A percentile compares a stretch with the other conserved stretches of the same genome.
phyloP scores from a whole-genome alignment of 2,329 filamentous ascomycete species.

The Fusarium piperis region DNA sequence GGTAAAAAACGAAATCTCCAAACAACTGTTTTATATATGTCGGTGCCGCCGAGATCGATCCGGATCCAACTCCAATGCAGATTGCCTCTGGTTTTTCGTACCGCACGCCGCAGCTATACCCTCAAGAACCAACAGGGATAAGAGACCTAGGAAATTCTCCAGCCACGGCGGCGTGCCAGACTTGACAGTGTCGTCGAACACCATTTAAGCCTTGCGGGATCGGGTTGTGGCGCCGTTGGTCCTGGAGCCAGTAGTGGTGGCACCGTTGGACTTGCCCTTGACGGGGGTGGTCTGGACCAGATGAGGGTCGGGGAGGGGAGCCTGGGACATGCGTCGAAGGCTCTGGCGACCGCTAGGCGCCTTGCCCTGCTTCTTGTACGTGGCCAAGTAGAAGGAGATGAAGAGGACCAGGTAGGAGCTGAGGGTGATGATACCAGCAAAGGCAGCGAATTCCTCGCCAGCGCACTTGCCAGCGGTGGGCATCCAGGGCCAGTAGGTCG shows the following conservation, averaged over 20 bases:
- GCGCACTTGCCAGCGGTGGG: constrained; percentile 89
- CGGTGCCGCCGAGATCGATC: constrained; percentile 24
- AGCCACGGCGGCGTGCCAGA: background rate
- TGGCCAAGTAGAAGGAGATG: constrained; percentile 98
- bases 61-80: constrained; percentile 33
- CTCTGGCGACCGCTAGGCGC: constrained; percentile 82
- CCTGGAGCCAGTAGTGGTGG: constrained; percentile 64
- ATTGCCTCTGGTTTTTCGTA: constrained; percentile 13
- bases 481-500: constrained; percentile 85
- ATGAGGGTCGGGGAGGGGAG: constrained; percentile 79
- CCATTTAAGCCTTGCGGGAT: constrained; percentile 71
- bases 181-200: background rate
- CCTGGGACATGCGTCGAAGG: constrained; percentile 72
- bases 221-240: constrained; percentile 70
- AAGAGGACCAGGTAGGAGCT: constrained; percentile 97
- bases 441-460: constrained; percentile 95
- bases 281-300: constrained; percentile 65
- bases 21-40: constrained; percentile 40
- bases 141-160: background rate
- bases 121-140: background rate
- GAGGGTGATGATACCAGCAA: constrained; percentile 90
- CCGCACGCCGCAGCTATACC: constrained; percentile 17
- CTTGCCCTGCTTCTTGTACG: constrained; percentile 90
- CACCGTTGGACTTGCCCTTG: constrained; percentile 57
- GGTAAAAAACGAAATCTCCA: constrained; percentile 37